Base-by-base conservation (phyloP, 2,329 filamentous ascomycete species). In the Aspergillus novofumigatus region DNA sequence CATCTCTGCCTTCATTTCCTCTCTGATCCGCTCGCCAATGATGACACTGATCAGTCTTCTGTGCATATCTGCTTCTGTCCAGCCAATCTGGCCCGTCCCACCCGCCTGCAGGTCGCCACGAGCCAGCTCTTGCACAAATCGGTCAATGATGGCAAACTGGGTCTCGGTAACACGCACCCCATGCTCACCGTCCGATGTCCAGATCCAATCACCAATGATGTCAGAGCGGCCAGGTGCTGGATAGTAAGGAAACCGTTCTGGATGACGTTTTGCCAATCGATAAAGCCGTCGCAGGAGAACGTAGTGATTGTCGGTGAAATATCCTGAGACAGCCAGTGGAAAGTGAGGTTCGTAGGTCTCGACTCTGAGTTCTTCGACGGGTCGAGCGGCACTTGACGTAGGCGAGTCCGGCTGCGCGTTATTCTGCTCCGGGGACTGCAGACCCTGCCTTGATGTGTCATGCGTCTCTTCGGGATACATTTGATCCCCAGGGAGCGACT, bases 1-100 rank as follows among this genome's bases (percentile, higher is more conserved):
- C 26, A 60, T 61, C 56, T 66, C 67, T 54, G 64, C 65, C 59
- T 73, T 75, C 55, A 65, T 63, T 57, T 78, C 75, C 53, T 69
- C 69, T 64, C 77, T 68, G 51, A 78, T 73, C 57, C 76, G 73
- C 61, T 78, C 77, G 35, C 77, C 77, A 65, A 79, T 75, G 28
- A 78, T 77, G 55, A 80, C 71, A 57, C 77, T 77, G 56, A 78
- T 76, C 57, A 80, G 64, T 60, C 75, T 68, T 62, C 69, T 70
- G 57, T 76, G 71, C 56, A 80, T 62, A 47, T 80, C 75, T 50
- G 76, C 73, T 47, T 77, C 75, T 26, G 67, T 73, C 77, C 77
- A 80, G 52, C 72, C 75, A 62, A 75, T 63, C 54, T 67, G 68
- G 35, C 70, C 75, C 45, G 66, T 67, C 21, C 73, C 72, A 48